These are phyloP conservation scores for Scedosporium boydii DNA, from an alignment of 2,329 filamentous ascomycete species.

Conservation along the genomic window DNA sequence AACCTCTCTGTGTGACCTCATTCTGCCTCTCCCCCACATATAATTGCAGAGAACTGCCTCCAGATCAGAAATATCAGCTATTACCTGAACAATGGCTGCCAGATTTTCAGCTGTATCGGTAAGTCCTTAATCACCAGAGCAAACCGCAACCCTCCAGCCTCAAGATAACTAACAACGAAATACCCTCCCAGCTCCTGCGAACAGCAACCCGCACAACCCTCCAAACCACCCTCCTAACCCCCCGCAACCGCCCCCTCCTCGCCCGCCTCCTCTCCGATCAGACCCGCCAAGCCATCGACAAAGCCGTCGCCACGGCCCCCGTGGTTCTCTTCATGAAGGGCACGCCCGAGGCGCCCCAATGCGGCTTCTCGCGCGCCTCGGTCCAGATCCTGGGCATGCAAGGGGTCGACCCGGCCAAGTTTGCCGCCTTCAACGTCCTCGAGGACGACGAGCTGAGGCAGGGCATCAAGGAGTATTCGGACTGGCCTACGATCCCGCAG, in stretches of 20 bases:
- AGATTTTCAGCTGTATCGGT: background rate
- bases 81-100: background rate
- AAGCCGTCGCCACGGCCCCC: slow-evolving; percentile 76
- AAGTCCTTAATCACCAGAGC: background rate
- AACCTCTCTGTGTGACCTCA: background rate
- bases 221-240: slow-evolving; percentile 7
- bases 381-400: slow-evolving; percentile 94
- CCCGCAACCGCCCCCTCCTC: slow-evolving; percentile 22
- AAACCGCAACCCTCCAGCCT: background rate
- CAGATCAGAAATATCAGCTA: no score
- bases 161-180: background rate
- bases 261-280: slow-evolving; percentile 69
- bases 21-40: no score
- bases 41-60: no score
- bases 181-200: background rate
- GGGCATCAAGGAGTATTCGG: slow-evolving; percentile 97
- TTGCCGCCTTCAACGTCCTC: slow-evolving; percentile 95
- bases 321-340: slow-evolving; percentile 99
- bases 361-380: slow-evolving; percentile 88
- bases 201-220: slow-evolving; percentile 9
- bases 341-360: slow-evolving; percentile 90
- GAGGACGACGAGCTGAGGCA: slow-evolving; percentile 80
- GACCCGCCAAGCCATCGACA: slow-evolving; percentile 77
- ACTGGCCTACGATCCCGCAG: slow-evolving; percentile 98
- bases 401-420: slow-evolving; percentile 90